These are phyloP conservation scores for Ogataea trehaloabstinens DNA, from an alignment of 805 yeast genomes.

Conservation along the genomic window DNA sequence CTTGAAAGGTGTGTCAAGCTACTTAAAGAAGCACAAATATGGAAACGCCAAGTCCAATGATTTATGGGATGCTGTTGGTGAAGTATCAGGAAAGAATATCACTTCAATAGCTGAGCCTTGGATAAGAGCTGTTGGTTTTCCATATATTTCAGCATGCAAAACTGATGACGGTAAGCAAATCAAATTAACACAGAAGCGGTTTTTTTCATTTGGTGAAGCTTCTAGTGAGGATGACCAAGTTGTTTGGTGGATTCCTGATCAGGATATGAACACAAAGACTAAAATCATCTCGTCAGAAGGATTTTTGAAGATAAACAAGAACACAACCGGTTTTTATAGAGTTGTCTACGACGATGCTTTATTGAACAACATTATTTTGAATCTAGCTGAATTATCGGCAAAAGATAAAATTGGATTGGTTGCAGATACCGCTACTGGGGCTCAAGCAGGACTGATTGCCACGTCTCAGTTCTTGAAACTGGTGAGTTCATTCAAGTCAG, in stretches of 20 bases:
- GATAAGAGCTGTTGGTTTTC: conserved; percentile 75
- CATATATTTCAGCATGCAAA: conserved; percentile 52
- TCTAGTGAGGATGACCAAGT: conserved; percentile 54
- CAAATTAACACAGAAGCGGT: conserved; percentile 55
- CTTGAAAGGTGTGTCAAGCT: conserved; percentile 68
- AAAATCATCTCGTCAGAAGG: conserved; percentile 15
- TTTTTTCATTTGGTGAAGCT: conserved; percentile 59
- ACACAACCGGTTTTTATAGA: conserved; percentile 52
- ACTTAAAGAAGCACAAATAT: conserved; percentile 60
- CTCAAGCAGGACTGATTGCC: conserved; percentile 43
- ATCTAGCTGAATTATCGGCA: conserved; percentile 38
- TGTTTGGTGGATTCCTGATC: conserved; percentile 58
- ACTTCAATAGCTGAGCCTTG: conserved; percentile 61
- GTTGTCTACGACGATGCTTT: conserved; percentile 48
- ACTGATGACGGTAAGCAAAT: conserved; percentile 35
- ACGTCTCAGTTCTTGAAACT: conserved; percentile 46
- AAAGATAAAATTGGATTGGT: conserved; percentile 54
- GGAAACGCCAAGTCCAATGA: conserved; percentile 74
- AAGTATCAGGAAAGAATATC: conserved; percentile 61
- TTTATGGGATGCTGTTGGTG: conserved; percentile 66
- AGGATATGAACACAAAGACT: conserved; percentile 21
- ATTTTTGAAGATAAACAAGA: conserved; percentile 46
- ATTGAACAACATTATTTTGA: conserved; percentile 39
- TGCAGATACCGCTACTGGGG: conserved; percentile 50
- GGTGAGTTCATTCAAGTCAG: conserved; percentile 34